Conservation (phyloP, 768 basidiomycete species). For the Gloeostereum incarnatum region DNA sequence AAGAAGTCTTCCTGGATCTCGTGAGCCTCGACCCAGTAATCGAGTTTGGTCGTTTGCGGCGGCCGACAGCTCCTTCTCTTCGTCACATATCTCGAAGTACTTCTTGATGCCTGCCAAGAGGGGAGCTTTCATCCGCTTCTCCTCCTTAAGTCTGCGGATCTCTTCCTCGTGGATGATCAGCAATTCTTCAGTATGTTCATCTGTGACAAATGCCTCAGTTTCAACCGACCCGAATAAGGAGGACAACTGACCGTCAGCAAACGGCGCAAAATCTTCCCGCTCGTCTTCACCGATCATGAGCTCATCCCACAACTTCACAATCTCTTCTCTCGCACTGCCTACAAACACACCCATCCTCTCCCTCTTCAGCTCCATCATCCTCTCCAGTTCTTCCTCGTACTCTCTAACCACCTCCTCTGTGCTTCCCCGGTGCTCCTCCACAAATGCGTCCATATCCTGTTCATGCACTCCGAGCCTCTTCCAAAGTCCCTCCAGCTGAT, state of each 20-base stretch:
- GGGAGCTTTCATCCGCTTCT: conserved; percentile 68
- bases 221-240: not conserved
- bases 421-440: conserved; percentile 77
- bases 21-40: conserved; percentile 68
- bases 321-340: conserved; percentile 70
- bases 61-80: conserved; percentile 81
- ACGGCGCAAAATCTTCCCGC: conserved; percentile 70
- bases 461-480: conserved; percentile 74
- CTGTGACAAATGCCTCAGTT: conserved; percentile 24
- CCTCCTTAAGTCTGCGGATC: conserved; percentile 72
- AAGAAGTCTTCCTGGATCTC: conserved; percentile 79
- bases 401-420: conserved; percentile 68
- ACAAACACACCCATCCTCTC: conserved; percentile 86
- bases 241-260: conserved; percentile 60
- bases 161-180: conserved; percentile 80
- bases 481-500: conserved; percentile 90
- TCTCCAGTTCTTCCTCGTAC: conserved; percentile 84
- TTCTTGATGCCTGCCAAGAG: conserved; percentile 71
- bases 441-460: conserved; percentile 83
- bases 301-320: conserved; percentile 75
- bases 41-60: conserved; percentile 76
- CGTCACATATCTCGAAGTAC: conserved; percentile 86
- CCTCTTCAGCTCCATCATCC: conserved; percentile 84
- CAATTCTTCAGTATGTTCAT: conserved; percentile 85
- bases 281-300: conserved; percentile 83